Percentiles rank a stretch among this genome's conserved stretches.
These are phyloP conservation scores for Eucalyptus marginata DNA, from an alignment of 345 rosid species.

Conservation along the genomic window DNA sequence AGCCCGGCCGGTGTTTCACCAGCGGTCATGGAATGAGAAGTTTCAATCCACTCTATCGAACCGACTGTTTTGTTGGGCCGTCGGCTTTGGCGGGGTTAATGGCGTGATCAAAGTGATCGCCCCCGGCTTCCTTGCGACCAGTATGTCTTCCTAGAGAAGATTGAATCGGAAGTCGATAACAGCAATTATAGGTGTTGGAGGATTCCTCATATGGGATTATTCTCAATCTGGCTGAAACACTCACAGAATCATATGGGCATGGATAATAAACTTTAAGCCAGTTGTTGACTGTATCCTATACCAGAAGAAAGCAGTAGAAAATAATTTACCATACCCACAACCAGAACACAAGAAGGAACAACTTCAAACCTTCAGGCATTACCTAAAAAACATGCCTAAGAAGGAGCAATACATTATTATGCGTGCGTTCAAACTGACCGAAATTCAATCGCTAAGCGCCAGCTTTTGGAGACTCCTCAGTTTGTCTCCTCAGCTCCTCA, in stretches of 20 bases:
- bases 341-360: background rate
- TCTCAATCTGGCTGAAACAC: background rate
- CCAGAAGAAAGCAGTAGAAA: background rate
- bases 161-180: background rate
- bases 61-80: accelerated
- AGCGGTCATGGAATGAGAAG: background rate
- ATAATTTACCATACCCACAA: background rate
- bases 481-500: conserved; percentile 25
- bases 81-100: background rate
- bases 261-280: background rate
- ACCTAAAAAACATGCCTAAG: background rate
- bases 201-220: background rate
- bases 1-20: accelerated
- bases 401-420: background rate
- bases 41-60: accelerated
- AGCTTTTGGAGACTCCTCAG: background rate
- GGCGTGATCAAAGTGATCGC: background rate
- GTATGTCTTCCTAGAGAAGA: background rate
- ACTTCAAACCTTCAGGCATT: background rate
- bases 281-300: background rate
- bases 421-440: background rate
- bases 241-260: background rate
- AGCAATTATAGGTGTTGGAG: background rate
- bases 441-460: conserved; percentile 2
- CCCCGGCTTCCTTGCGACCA: accelerated